Base-by-base conservation (phyloP, 768 basidiomycete species). In the Termitomyces titanicus region DNA sequence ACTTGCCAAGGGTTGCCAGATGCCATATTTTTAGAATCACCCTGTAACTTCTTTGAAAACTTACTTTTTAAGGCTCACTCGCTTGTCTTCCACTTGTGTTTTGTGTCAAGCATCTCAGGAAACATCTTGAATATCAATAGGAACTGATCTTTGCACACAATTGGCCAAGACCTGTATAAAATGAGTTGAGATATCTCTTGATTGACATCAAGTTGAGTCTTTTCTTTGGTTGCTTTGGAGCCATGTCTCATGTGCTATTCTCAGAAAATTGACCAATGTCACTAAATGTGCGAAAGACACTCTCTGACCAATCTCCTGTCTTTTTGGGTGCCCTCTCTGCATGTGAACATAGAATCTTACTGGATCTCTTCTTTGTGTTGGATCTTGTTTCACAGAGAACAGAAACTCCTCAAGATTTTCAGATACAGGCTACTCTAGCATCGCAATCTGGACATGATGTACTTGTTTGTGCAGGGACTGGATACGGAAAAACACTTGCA, bases 401-500 rank as follows among this genome's bases (percentile, higher is more conserved):
- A 18, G 34, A 37, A 20, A 50, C 48, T 38, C 35, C 35, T 50
- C 35, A 35, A 12, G 37, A 39, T 13, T 50, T 50, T 17, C 35
- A 50, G 10, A 35, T 50, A 6, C 13, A 50, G 10, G 48, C 29
- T 5, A 20, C 35, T 15, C 18, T 66, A 8, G 64, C 55, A 3
- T n/a, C 58, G 24, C 18, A 49, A 17, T 20, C 47, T 18, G 63
- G 60, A 5, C 47, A 57, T 15, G 64, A 68, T 38, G 50, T 55
- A 6, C 24, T 66, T 5, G 57, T 66, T 5, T 56, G 60, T 27
- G 62, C 63, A 43, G 68, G 63, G 0, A 69, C 65, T n/a, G 66
- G 65, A 6, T 60, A 61, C 40, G 65, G 68, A 13, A 67, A 69
- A 43, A 67, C 66, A n/a, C 25, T 67, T 1, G 60, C 61, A 12